phyloP scores from a whole-genome alignment of 352 stramenopile genomes.

The Phytophthora chlamydospora region DNA sequence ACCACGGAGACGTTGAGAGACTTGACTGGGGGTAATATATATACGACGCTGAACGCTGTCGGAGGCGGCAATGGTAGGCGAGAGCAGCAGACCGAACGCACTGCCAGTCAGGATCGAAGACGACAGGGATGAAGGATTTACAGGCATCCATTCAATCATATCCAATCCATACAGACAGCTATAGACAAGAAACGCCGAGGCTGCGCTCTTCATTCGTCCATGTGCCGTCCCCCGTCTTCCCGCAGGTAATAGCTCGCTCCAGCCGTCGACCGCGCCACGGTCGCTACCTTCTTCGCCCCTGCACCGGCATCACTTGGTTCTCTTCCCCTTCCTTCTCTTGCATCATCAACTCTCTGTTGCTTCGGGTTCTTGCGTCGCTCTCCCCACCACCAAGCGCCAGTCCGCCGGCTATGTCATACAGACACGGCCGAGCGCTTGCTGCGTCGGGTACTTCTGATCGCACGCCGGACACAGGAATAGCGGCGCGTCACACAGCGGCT shows the following conservation, averaged over 20 bases:
- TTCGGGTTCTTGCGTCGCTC: slow-evolving; percentile 2
- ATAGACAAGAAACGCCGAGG: slow-evolving; percentile 39
- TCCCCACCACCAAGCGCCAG: slow-evolving; percentile 2
- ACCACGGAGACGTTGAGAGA: slow-evolving; percentile 3
- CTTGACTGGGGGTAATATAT: slow-evolving; percentile 33
- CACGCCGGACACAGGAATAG: slow-evolving; percentile 80
- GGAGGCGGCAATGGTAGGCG: background rate
- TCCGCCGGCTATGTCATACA: slow-evolving; percentile 47
- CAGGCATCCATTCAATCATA: slow-evolving; percentile 51
- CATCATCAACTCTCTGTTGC: background rate
- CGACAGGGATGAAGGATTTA: slow-evolving; percentile 39
- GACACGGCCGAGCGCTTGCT: slow-evolving; percentile 71
- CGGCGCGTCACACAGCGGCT: slow-evolving; percentile 46
- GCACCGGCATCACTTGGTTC: slow-evolving; percentile 10
- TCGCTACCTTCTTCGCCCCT: background rate
- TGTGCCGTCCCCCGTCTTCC: slow-evolving; percentile 25
- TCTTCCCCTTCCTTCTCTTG: background rate
- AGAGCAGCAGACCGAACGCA: slow-evolving; percentile 2
- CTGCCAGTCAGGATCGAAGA: slow-evolving; percentile 27
- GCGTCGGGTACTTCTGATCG: slow-evolving; percentile 86
- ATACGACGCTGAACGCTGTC: slow-evolving; percentile 23
- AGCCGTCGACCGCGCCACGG: slow-evolving; percentile 13
- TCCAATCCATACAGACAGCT: slow-evolving; percentile 44
- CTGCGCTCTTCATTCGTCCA: slow-evolving; percentile 31
- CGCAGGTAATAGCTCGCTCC: slow-evolving; percentile 9